Conservation (phyloP, 1,284 basidiomycete genomes). For the Tremellales sp. region DNA sequence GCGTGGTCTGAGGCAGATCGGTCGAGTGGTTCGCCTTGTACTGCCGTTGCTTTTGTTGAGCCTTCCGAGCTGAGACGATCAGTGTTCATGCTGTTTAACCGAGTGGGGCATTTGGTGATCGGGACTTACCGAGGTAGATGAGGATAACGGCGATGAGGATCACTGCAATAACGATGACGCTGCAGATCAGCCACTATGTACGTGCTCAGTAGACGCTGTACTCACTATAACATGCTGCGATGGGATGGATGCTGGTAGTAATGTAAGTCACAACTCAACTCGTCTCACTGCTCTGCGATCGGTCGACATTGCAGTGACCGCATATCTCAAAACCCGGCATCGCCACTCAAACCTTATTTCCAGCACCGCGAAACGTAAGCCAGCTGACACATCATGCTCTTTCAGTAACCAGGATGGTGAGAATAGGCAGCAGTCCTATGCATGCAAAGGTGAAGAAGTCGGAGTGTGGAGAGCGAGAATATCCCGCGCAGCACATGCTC, state of each 20-base stretch:
- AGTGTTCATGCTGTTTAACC: not conserved
- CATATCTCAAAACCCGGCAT: no score
- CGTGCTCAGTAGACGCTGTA: not conserved
- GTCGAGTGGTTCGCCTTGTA: not conserved
- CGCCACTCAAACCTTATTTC: no score
- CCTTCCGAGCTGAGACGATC: not conserved
- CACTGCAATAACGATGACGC: not conserved
- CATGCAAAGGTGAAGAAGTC: no score
- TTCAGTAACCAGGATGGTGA: no score
- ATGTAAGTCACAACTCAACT: no score
- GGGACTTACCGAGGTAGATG: not conserved
- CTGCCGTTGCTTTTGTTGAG: not conserved
- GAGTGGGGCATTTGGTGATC: not conserved
- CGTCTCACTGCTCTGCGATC: no score
- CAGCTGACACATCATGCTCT: no score
- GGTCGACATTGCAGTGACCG: no score
- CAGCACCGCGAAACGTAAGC: no score
- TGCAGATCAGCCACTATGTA: not conserved
- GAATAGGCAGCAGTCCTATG: no score
- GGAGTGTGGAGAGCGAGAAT: no score
- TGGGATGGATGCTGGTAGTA: not conserved
- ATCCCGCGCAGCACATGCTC: no score
- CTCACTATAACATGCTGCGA: not conserved
- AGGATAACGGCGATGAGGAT: not conserved
- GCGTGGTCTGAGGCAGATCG: not conserved